Percentiles rank a stretch among this genome's conserved stretches.
These are phyloP conservation scores for Amauroascus niger DNA, from an alignment of 2,329 filamentous ascomycete genomes.

Conservation along the genomic window DNA sequence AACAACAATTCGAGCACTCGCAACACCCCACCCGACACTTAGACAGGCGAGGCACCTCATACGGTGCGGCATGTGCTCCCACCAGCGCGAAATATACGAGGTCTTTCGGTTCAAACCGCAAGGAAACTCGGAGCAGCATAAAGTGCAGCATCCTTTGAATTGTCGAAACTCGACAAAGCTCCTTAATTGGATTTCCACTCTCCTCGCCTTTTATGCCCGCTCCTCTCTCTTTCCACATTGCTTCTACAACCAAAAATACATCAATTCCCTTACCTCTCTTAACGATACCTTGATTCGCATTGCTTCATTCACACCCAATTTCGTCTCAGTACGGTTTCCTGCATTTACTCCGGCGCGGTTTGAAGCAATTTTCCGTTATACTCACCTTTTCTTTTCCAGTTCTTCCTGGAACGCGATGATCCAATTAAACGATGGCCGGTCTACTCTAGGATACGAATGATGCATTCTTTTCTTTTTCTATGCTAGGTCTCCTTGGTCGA, in stretches of 20 bases:
- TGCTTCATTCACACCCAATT: background rate
- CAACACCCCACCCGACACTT: slow-evolving; percentile 23
- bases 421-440: slow-evolving; percentile 6
- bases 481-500: background rate
- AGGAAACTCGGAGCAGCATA: slow-evolving; percentile 29
- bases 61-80: slow-evolving; percentile 22
- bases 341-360: slow-evolving; percentile 11
- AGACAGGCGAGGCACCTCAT: slow-evolving; percentile 31
- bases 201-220: background rate
- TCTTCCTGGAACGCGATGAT: slow-evolving; percentile 2
- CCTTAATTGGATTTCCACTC: background rate
- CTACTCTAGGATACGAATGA: slow-evolving; percentile 9
- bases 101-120: slow-evolving; percentile 33
- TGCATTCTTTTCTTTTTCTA: background rate
- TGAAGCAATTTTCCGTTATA: slow-evolving; percentile 1
- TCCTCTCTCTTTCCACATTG: background rate
- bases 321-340: slow-evolving; percentile 7
- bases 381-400: background rate
- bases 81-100: slow-evolving; percentile 33
- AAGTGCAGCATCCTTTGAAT: slow-evolving; percentile 33
- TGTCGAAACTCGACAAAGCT: background rate
- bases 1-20: slow-evolving; percentile 23
- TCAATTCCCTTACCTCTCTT: background rate
- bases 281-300: background rate
- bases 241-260: background rate